A percentile compares a stretch with the other conserved stretches of the same genome.
Conservation (phyloP, 2,329 filamentous ascomycete genomes). For the Aspergillus sojae region DNA sequence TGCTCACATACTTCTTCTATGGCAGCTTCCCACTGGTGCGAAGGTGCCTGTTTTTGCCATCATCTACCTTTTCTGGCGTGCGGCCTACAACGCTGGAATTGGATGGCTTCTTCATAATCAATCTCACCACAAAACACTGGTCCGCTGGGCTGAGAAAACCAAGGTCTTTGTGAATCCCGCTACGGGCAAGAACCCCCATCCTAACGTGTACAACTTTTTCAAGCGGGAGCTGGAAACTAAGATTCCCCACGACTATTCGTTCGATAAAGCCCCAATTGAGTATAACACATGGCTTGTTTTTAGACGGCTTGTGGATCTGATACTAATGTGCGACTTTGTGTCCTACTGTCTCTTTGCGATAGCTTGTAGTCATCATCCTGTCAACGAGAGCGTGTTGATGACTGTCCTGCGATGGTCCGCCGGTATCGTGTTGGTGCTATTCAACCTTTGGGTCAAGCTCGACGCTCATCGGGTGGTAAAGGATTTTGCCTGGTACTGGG, state of each 20-base stretch:
- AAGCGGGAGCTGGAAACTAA: constrained; percentile 93
- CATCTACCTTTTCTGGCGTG: constrained; percentile 89
- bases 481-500: constrained; percentile 99
- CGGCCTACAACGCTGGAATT: constrained; percentile 91
- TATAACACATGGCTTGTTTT: constrained; percentile 99
- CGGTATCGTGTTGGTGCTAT: constrained; percentile 78
- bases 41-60: constrained; percentile 78
- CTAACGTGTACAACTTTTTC: constrained; percentile 78
- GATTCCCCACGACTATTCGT: constrained; percentile 89
- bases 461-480: constrained; percentile 98
- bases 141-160: constrained; percentile 83
- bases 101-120: constrained; percentile 86
- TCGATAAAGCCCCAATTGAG: constrained; percentile 90
- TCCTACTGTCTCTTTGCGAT: constrained; percentile 96
- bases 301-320: constrained; percentile 90
- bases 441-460: constrained; percentile 98
- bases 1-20: constrained; percentile 73
- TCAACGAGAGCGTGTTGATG: constrained; percentile 69
- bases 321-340: constrained; percentile 97
- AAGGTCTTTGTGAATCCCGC: constrained; percentile 83
- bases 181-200: constrained; percentile 79
- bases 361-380: constrained; percentile 77
- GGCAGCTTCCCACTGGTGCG: constrained; percentile 67
- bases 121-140: constrained; percentile 82
- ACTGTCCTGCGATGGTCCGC: constrained; percentile 74